Evolutionary conservation across 2,329 filamentous ascomycete species (phyloP).

Genomic region (Pleurostoma richardsiae): DNA sequence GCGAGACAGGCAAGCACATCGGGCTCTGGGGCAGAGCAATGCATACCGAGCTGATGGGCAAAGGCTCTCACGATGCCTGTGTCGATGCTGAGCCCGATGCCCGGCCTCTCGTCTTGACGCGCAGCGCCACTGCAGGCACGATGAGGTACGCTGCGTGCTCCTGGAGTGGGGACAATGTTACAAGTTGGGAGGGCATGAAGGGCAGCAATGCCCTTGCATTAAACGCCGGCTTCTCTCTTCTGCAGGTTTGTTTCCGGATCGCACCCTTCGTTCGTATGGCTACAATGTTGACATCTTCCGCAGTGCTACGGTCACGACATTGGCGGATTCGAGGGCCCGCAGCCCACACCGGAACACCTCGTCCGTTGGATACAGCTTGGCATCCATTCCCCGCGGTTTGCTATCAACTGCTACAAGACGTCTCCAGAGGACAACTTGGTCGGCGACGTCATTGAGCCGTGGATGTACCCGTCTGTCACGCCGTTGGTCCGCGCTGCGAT

Average conservation of each 20-base stretch:
- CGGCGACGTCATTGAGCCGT: constrained; percentile 71
- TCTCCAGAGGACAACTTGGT: constrained; percentile 58
- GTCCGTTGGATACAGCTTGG: constrained; percentile 71
- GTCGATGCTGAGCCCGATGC: constrained; percentile 51
- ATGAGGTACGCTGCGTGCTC: constrained; percentile 66
- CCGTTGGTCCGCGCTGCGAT: constrained; percentile 60
- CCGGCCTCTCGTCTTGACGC: constrained; percentile 64
- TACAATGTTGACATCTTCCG: not conserved
- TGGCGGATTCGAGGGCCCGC: constrained; percentile 69
- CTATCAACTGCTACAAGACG: constrained; percentile 77
- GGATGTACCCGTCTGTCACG: constrained; percentile 68
- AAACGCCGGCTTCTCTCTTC: constrained; percentile 61
- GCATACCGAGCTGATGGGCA: constrained; percentile 67
- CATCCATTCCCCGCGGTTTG: constrained; percentile 64
- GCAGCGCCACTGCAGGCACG: constrained; percentile 66
- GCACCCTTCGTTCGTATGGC: too few relatives aligned
- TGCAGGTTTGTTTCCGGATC: constrained; percentile 40
- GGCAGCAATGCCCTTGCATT: constrained; percentile 65
- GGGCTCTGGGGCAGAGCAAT: constrained; percentile 66
- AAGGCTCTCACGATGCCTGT: constrained; percentile 64
- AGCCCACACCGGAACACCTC: constrained; percentile 65
- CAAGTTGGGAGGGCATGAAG: constrained; percentile 68
- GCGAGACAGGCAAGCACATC: constrained; percentile 39
- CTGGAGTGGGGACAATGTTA: constrained; percentile 73
- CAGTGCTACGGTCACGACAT: constrained; percentile 69